phyloP scores from a whole-genome alignment of 768 basidiomycete genomes.

The Filobasidium floriforme region DNA sequence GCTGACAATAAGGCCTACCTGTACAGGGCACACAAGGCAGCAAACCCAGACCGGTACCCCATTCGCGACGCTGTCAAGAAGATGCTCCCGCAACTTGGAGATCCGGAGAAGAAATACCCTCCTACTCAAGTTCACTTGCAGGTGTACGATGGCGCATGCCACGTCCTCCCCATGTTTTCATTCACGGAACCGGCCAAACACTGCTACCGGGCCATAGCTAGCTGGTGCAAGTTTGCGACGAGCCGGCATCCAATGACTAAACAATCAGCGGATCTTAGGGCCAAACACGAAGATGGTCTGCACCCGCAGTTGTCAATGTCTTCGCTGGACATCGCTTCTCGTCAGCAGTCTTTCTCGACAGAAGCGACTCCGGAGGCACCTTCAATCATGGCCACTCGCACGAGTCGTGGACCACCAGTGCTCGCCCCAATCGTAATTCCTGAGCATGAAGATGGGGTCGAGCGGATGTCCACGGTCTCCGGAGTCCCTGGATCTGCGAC shows the following conservation, averaged over 20 bases:
- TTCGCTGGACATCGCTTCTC: background rate
- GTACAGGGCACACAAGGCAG: slow-evolving; percentile 75
- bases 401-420: too few species aligned
- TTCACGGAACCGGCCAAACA: slow-evolving; percentile 44
- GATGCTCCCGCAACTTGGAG: slow-evolving; percentile 41
- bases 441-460: background rate
- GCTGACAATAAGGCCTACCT: background rate
- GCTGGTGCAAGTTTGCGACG: slow-evolving; percentile 39
- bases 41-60: slow-evolving; percentile 68
- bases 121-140: slow-evolving; percentile 82
- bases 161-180: slow-evolving; percentile 65
- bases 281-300: slow-evolving; percentile 14
- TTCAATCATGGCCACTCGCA: background rate
- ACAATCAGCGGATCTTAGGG: slow-evolving; percentile 10
- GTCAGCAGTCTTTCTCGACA: background rate
- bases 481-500: background rate
- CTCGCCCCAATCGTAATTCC: background rate
- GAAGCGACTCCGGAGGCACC: background rate
- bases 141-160: slow-evolving; percentile 81
- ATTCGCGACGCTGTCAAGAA: slow-evolving; percentile 53
- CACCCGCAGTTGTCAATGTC: slow-evolving; percentile 10
- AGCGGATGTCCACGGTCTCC: too few species aligned
- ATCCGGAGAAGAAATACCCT: slow-evolving; percentile 42
- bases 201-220: slow-evolving; percentile 46
- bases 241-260: slow-evolving; percentile 10